Base-by-base conservation (phyloP, 1,284 basidiomycete genomes). In the Cryptococcus sp. region DNA sequence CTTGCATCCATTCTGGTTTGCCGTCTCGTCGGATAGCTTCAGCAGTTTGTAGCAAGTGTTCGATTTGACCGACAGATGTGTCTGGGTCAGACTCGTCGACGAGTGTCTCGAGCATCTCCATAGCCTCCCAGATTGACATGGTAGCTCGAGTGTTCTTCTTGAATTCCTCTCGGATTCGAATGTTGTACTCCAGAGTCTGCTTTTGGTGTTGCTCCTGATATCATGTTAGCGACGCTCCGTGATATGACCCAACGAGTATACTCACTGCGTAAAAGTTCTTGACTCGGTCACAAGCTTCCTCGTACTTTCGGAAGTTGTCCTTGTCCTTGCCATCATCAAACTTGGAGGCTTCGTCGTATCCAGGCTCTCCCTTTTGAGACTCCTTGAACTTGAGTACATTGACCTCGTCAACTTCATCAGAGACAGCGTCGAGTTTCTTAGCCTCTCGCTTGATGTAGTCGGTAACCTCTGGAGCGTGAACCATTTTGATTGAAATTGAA, bases 1-100 rank as follows among this genome's bases (percentile, higher is more conserved):
- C 84, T 79, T 92, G 89, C 79, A 80, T 80, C 79, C 79, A 79
- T 46, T 79, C 76, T 2, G 90, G 89, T 75, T 91, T 91, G 7
- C 88, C 89, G 67, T 94, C 91, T 30, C 84, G 80, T 46, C 91
- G 83, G 64, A 94, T 93, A 3, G 91, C 90, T 72, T 95, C 91
- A 37, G 91, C 91, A 0, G 91, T 94, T 73, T 94, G 91, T 2
- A 94, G 81, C 2, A 94, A 81, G 71, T 95, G 91, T 67, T 92
- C 89, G 51, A 94, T 93, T 77, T 95, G 91, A 31, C 87, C 86
- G 32, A 90, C 79, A 57, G 60, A 67, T 15, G 73, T 75, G 62
- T 76, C 71, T 14, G 72, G 73, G 52, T 67, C 66, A 31, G 55
- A 90, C 64, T 92, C 89, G 73, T 94, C 90, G 54, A 94, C 83